Percentiles rank a stretch among this genome's conserved stretches.
Evolutionary conservation across 257 asterid species (phyloP).

Genomic region (Solanum ahanhuiri): DNA sequence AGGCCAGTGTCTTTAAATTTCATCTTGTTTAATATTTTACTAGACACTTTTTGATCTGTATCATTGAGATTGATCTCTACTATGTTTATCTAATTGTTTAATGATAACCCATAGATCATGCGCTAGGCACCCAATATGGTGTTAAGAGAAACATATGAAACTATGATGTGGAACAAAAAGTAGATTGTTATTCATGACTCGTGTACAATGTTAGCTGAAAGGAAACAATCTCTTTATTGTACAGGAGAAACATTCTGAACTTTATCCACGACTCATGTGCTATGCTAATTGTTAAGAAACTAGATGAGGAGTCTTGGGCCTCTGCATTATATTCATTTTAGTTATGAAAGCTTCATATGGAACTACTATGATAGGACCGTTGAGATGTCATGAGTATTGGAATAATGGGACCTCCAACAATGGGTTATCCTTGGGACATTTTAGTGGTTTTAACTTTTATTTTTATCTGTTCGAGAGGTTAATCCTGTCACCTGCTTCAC

Average conservation of each 20-base stretch:
- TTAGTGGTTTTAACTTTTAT: not conserved
- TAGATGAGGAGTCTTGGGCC: not conserved
- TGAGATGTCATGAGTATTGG: not conserved
- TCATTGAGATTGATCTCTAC: not conserved
- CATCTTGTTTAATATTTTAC: not conserved
- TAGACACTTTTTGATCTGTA: not conserved
- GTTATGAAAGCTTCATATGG: not conserved
- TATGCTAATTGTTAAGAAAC: not conserved
- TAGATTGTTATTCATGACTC: not conserved
- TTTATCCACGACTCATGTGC: not conserved
- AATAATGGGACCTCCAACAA: not conserved
- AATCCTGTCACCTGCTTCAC: not conserved
- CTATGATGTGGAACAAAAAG: not conserved
- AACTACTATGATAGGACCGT: not conserved
- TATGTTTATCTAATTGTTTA: not conserved
- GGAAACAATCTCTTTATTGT: not conserved
- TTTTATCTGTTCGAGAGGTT: not conserved
- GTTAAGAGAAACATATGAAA: not conserved
- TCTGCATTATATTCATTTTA: not conserved
- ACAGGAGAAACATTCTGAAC: not conserved
- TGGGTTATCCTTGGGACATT: not conserved
- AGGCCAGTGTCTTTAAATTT: conserved; percentile 26
- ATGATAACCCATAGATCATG: not conserved
- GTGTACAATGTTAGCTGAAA: not conserved
- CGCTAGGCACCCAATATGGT: not conserved